phyloP scores from a whole-genome alignment of 2,329 filamentous ascomycete genomes.

The Fulvia fulva region DNA sequence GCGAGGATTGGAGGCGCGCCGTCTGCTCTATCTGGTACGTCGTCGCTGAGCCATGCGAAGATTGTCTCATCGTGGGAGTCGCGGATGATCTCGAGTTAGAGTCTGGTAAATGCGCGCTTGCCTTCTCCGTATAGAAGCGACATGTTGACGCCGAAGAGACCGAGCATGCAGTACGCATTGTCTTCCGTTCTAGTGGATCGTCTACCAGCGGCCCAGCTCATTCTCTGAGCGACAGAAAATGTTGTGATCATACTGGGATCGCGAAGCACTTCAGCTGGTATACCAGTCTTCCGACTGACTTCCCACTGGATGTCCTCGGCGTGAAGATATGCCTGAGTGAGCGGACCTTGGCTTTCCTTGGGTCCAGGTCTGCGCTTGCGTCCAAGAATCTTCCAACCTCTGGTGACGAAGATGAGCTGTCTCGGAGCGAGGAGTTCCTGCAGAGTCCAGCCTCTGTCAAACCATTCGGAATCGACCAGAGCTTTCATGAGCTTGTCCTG shows the following conservation, averaged over 20 bases:
- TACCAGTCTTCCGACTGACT: background rate
- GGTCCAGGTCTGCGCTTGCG: background rate
- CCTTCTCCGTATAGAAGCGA: background rate
- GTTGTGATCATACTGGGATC: background rate
- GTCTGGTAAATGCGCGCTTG: background rate
- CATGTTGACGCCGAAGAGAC: constrained; percentile 44
- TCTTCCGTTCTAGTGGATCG: constrained; percentile 33
- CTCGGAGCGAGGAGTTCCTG: background rate
- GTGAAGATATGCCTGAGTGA: background rate
- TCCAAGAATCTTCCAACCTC: background rate
- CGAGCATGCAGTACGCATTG: constrained; percentile 43
- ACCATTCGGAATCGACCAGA: background rate
- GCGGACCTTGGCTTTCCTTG: background rate
- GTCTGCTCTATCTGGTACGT: background rate
- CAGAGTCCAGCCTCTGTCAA: background rate
- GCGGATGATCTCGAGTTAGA: background rate
- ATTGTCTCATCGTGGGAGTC: background rate
- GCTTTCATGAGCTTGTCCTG: background rate
- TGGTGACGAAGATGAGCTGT: background rate
- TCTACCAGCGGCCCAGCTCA: constrained; percentile 9
- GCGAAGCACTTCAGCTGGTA: background rate
- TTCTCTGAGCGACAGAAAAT: background rate
- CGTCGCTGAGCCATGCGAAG: background rate
- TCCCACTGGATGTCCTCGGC: background rate
- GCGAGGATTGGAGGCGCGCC: background rate